phyloP scores from a whole-genome alignment of 805 yeast species.

The Torulaspora indica region DNA sequence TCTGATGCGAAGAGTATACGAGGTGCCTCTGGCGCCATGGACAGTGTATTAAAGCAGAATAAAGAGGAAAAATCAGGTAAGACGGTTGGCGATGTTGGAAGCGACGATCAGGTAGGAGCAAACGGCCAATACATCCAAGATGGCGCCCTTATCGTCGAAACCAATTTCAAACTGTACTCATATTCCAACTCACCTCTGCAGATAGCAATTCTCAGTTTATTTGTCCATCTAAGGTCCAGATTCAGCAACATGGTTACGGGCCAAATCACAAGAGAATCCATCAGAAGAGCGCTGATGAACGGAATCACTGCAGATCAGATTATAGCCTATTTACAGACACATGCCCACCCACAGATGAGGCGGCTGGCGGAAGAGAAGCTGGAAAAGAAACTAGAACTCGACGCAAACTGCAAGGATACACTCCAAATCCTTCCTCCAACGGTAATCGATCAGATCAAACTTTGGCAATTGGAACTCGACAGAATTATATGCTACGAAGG shows the following conservation, averaged over 20 bases:
- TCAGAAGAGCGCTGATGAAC: slow-evolving; percentile 72
- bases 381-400: slow-evolving; percentile 61
- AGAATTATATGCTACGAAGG: slow-evolving; percentile 86
- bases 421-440: slow-evolving; percentile 82
- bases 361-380: slow-evolving; percentile 64
- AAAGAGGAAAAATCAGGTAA: slow-evolving; percentile 20
- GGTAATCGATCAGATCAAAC: slow-evolving; percentile 89
- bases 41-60: slow-evolving; percentile 49
- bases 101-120: slow-evolving; percentile 30
- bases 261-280: slow-evolving; percentile 85
- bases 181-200: slow-evolving; percentile 92
- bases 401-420: slow-evolving; percentile 44
- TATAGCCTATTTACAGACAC: slow-evolving; percentile 79
- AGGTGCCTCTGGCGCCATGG: slow-evolving; percentile 71
- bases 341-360: slow-evolving; percentile 91
- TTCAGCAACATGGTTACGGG: slow-evolving; percentile 93
- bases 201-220: slow-evolving; percentile 83
- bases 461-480: slow-evolving; percentile 96
- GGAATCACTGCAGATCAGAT: slow-evolving; percentile 97
- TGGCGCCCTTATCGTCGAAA: slow-evolving; percentile 85
- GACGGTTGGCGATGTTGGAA: slow-evolving; percentile 17
- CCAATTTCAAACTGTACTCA: slow-evolving; percentile 89
- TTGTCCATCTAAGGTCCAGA: slow-evolving; percentile 78
- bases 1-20: slow-evolving; percentile 72
- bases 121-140: slow-evolving; percentile 27